Conservation (phyloP, 805 yeast species). For the Metschnikowia drakensbergensis region DNA sequence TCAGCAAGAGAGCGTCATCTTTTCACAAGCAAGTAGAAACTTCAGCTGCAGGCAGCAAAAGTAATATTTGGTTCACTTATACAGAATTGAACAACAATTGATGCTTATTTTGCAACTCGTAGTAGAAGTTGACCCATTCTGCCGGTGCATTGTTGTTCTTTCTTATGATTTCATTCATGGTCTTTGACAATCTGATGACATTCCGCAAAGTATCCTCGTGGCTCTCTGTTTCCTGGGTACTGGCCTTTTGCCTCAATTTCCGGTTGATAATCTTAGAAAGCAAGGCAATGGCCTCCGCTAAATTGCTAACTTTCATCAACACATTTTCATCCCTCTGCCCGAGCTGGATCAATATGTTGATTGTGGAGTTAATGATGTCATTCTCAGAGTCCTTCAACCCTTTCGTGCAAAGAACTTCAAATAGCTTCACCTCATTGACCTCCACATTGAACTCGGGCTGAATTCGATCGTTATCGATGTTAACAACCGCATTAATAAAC, state of each 20-base stretch:
- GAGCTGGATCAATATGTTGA: constrained; percentile 37
- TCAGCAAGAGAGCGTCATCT: background rate
- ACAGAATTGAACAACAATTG: constrained; percentile 16
- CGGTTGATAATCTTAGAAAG: constrained; percentile 36
- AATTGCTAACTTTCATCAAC: constrained; percentile 31
- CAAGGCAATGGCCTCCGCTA: constrained; percentile 33
- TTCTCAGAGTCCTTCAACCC: constrained; percentile 62
- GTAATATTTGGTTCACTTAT: background rate
- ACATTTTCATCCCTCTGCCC: constrained; percentile 19
- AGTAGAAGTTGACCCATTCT: constrained; percentile 17
- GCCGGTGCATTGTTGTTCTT: constrained; percentile 10
- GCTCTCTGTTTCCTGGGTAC: constrained; percentile 63
- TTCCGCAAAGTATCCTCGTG: constrained; percentile 45
- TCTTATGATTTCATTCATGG: constrained; percentile 13
- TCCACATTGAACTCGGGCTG: constrained; percentile 12
- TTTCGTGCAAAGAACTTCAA: constrained; percentile 39
- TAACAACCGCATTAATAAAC: constrained; percentile 52
- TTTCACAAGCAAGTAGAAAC: background rate
- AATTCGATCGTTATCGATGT: constrained; percentile 20
- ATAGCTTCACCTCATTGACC: constrained; percentile 31
- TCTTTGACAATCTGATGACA: constrained; percentile 28
- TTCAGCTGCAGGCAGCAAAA: background rate
- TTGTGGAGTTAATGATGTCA: constrained; percentile 52
- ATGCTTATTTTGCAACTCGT: constrained; percentile 17
- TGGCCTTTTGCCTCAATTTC: constrained; percentile 56